Conservation (phyloP, 306 rosid genomes). For the Lotus japonicus region DNA sequence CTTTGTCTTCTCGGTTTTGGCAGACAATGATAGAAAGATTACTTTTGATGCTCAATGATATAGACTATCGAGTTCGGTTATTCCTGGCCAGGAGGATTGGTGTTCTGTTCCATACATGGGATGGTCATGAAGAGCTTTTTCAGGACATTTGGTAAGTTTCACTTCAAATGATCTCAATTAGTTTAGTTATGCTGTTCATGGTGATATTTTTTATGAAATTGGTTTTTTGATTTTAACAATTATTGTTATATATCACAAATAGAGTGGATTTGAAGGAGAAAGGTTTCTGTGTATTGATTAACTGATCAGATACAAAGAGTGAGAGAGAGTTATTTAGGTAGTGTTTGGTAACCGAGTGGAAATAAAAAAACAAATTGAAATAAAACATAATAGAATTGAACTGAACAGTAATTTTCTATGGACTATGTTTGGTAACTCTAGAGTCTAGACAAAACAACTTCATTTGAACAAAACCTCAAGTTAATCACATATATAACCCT, state of each 20-base stretch:
- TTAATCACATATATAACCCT: no score
- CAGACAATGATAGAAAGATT: conserved; percentile 72
- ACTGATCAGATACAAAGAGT: no score
- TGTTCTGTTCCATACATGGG: conserved; percentile 95
- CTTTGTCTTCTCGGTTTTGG: conserved; percentile 9
- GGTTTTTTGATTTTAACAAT: background rate
- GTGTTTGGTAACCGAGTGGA: no score
- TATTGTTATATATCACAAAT: background rate
- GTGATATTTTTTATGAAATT: background rate
- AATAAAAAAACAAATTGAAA: no score
- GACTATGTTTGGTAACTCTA: no score
- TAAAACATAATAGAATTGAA: no score
- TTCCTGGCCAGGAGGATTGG: conserved; percentile 60
- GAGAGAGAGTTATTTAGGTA: no score
- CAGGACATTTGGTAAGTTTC: conserved; percentile 78
- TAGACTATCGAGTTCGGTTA: conserved; percentile 82
- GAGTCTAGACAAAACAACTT: no score
- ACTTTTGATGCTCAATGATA: conserved; percentile 67
- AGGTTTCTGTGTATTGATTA: no score
- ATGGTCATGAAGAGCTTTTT: conserved; percentile 86
- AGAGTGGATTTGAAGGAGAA: no score
- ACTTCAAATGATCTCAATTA: background rate
- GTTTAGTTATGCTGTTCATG: background rate
- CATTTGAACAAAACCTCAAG: no score
- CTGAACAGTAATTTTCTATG: no score